Conservation (phyloP, 495 filamentous ascomycete species). For the Hypoxylon lienhwacheense region DNA sequence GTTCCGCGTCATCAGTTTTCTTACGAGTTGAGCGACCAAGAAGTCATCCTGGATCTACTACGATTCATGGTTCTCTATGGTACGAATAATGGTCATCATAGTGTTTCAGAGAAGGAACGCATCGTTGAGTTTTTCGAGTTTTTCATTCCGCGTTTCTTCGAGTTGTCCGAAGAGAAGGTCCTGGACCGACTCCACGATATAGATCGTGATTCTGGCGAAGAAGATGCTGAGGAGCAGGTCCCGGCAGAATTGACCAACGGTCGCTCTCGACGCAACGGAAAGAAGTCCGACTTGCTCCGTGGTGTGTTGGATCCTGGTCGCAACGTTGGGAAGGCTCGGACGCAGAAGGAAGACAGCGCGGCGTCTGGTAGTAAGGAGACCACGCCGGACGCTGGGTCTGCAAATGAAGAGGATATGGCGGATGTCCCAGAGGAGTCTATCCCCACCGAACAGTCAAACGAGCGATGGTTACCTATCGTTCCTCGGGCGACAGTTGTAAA, state of each 20-base stretch:
- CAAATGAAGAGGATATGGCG: slow-evolving; percentile 65
- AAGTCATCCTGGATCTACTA: slow-evolving; percentile 78
- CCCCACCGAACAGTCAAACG: slow-evolving; percentile 55
- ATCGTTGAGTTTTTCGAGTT: slow-evolving; percentile 82
- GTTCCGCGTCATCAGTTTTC: slow-evolving; percentile 70
- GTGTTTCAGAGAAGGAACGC: slow-evolving; percentile 70
- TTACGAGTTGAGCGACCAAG: slow-evolving; percentile 71
- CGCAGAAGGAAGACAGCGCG: slow-evolving; percentile 72
- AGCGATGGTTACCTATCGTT: slow-evolving; percentile 56
- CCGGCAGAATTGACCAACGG: slow-evolving; percentile 58
- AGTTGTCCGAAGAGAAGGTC: slow-evolving; percentile 73
- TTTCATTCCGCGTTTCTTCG: slow-evolving; percentile 89
- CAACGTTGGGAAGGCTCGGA: slow-evolving; percentile 60
- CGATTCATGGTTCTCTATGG: slow-evolving; percentile 77
- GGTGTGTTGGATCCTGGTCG: slow-evolving; percentile 79
- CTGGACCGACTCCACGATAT: slow-evolving; percentile 75
- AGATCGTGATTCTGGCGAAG: slow-evolving; percentile 61
- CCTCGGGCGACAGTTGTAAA: slow-evolving; percentile 52
- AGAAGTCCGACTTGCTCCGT: slow-evolving; percentile 79
- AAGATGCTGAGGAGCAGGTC: slow-evolving; percentile 69
- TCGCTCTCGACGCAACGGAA: slow-evolving; percentile 68
- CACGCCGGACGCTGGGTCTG: slow-evolving; percentile 78
- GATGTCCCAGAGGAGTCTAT: slow-evolving; percentile 52
- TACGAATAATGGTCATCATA: slow-evolving; percentile 66
- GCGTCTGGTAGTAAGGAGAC: slow-evolving; percentile 77